phyloP scores from a whole-genome alignment of 345 rosid species.

The Eutrema japonicum region DNA sequence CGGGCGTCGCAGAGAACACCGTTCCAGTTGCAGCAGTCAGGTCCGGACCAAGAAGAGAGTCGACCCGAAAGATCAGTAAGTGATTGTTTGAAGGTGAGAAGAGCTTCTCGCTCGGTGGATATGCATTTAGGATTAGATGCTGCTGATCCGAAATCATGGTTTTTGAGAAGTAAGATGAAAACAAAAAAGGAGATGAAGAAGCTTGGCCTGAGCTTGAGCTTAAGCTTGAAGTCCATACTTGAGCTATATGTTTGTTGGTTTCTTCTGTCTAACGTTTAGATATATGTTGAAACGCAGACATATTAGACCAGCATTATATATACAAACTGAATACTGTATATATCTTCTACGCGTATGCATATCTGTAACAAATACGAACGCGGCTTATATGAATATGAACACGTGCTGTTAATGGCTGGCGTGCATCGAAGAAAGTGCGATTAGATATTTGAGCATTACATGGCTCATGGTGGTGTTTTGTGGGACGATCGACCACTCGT shows the following conservation, averaged over 20 bases:
- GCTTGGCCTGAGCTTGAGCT: conserved; percentile 26
- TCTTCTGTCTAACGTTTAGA: conserved; percentile 16
- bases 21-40: conserved; percentile 56
- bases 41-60: conserved; percentile 54
- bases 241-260: conserved; percentile 17
- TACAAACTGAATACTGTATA: not conserved
- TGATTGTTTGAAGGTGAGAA: conserved; percentile 46
- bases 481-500: conserved; percentile 29
- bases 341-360: conserved; percentile 17
- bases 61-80: conserved; percentile 48
- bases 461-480: conserved; percentile 24
- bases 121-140: conserved; percentile 36
- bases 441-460: conserved; percentile 29
- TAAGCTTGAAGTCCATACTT: conserved; percentile 35
- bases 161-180: conserved; percentile 24
- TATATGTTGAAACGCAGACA: conserved; percentile 37
- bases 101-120: conserved; percentile 49
- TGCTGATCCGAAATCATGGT: not conserved
- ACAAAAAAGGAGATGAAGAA: conserved; percentile 20
- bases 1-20: conserved; percentile 45
- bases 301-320: conserved; percentile 20
- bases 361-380: conserved; percentile 10
- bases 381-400: conserved; percentile 18
- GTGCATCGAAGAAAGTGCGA: conserved; percentile 28
- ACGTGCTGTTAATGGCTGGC: conserved; percentile 13